phyloP scores from a whole-genome alignment of 495 filamentous ascomycete genomes.

The Talaromyces wortmannii region DNA sequence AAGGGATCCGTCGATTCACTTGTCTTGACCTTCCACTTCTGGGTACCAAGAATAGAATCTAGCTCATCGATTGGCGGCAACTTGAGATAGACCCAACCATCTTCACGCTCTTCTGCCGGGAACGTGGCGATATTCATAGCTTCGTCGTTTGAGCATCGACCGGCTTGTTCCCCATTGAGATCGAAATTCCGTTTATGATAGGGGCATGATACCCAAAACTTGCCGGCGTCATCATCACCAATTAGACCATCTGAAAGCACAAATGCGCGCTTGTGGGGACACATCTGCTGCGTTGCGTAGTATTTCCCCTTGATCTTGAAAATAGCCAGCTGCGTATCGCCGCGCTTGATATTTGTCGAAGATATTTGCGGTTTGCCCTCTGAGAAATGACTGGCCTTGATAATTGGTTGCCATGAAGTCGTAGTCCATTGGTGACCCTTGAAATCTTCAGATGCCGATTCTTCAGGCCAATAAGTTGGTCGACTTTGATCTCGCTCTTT shows the following conservation, averaged over 20 bases:
- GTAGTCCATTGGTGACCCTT: slow-evolving; percentile 63
- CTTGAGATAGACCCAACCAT: slow-evolving; percentile 81
- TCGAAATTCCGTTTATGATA: slow-evolving; percentile 92
- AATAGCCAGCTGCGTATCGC: slow-evolving; percentile 86
- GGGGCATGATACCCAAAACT: slow-evolving; percentile 84
- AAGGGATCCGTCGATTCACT: slow-evolving; percentile 60
- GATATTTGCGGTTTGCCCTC: slow-evolving; percentile 60
- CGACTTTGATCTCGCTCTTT: slow-evolving; percentile 68
- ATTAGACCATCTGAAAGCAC: slow-evolving; percentile 82
- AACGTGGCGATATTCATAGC: slow-evolving; percentile 81
- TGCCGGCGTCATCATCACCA: slow-evolving; percentile 59
- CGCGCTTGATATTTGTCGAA: slow-evolving; percentile 70
- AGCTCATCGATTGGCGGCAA: slow-evolving; percentile 82
- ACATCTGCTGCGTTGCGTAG: slow-evolving; percentile 97
- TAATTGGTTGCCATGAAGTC: slow-evolving; percentile 79
- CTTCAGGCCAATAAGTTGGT: slow-evolving; percentile 79
- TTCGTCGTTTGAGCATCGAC: slow-evolving; percentile 71
- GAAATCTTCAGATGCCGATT: slow-evolving; percentile 67
- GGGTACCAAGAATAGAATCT: slow-evolving; percentile 74
- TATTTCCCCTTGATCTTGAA: slow-evolving; percentile 81
- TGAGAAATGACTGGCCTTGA: slow-evolving; percentile 66
- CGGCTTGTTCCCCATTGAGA: slow-evolving; percentile 60
- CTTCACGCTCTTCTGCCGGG: slow-evolving; percentile 66
- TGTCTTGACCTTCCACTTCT: slow-evolving; percentile 76
- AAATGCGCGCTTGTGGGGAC: slow-evolving; percentile 91